Percentiles rank a stretch among this genome's conserved stretches.
phyloP scores from a whole-genome alignment of 2,329 filamentous ascomycete species.

The Lasiodiplodia hormozganensis region DNA sequence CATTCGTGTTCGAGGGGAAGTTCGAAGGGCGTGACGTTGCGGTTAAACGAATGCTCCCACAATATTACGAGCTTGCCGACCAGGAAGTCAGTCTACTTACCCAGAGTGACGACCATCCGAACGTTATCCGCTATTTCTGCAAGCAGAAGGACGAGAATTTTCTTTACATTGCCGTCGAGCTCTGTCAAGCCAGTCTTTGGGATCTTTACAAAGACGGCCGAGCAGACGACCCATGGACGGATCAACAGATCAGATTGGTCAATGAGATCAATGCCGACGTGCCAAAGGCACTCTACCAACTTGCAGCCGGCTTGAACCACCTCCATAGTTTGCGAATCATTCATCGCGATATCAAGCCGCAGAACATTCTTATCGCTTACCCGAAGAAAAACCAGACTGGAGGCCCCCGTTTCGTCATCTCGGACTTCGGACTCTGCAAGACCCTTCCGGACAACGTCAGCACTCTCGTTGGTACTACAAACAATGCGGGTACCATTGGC shows the following conservation, averaged over 20 bases:
- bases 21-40: slow-evolving; percentile 94
- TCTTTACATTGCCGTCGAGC: slow-evolving; percentile 93
- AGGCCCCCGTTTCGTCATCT: slow-evolving; percentile 86
- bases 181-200: slow-evolving; percentile 91
- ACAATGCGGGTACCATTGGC: slow-evolving; percentile 90
- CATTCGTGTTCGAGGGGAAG: slow-evolving; percentile 90
- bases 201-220: slow-evolving; percentile 79
- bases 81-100: slow-evolving; percentile 90
- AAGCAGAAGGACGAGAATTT: slow-evolving; percentile 89
- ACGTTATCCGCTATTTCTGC: slow-evolving; percentile 96
- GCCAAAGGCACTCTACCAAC: slow-evolving; percentile 82
- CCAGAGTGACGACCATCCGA: slow-evolving; percentile 93
- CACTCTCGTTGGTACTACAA: slow-evolving; percentile 92
- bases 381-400: slow-evolving; percentile 72
- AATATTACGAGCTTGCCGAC: slow-evolving; percentile 94
- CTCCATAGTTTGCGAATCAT: slow-evolving; percentile 93
- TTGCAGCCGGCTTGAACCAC: slow-evolving; percentile 87
- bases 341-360: slow-evolving; percentile 94
- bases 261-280: slow-evolving; percentile 76
- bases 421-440: slow-evolving; percentile 97
- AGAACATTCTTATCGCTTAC: slow-evolving; percentile 88
- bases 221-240: slow-evolving; percentile 57
- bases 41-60: slow-evolving; percentile 94
- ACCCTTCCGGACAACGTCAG: slow-evolving; percentile 94
- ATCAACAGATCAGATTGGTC: slow-evolving; percentile 71